A percentile compares a stretch with the other conserved stretches of the same genome.
phyloP scores from a whole-genome alignment of 768 basidiomycete species.

The Naganishia onofrii region DNA sequence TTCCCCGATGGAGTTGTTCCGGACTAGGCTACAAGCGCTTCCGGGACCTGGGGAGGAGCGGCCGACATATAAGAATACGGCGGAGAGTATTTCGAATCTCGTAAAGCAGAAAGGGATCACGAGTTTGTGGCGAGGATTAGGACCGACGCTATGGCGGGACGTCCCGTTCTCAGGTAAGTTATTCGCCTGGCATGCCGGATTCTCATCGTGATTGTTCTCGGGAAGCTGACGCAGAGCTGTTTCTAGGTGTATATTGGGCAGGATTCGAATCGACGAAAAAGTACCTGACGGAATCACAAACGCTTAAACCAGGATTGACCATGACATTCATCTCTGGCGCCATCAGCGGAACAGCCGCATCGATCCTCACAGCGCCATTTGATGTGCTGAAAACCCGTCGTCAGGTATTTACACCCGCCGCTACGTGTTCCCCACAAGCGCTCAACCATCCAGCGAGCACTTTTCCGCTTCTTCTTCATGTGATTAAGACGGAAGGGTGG shows the following conservation, averaged over 20 bases:
- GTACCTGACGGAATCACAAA: slow-evolving; percentile 59
- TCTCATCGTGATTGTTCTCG: neutral
- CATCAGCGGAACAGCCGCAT: slow-evolving; percentile 76
- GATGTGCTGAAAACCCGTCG: slow-evolving; percentile 94
- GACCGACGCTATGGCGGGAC: slow-evolving; percentile 91
- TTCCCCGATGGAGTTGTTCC: slow-evolving; percentile 51
- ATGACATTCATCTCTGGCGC: slow-evolving; percentile 87
- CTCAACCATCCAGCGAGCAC: slow-evolving; percentile 56
- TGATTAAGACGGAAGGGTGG: slow-evolving; percentile 74
- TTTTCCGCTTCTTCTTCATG: slow-evolving; percentile 65
- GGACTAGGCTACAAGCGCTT: slow-evolving; percentile 48
- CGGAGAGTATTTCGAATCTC: slow-evolving; percentile 58
- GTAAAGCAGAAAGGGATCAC: slow-evolving; percentile 65
- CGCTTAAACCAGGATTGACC: slow-evolving; percentile 56
- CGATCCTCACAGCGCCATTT: slow-evolving; percentile 87
- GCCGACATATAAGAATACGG: slow-evolving; percentile 48
- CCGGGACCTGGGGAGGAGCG: slow-evolving; percentile 41
- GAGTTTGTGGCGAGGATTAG: slow-evolving; percentile 85
- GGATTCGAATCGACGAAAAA: slow-evolving; percentile 83
- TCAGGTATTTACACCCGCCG: slow-evolving; percentile 61
- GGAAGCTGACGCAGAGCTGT: neutral
- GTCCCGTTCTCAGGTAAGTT: slow-evolving; percentile 84
- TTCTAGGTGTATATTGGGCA: slow-evolving; percentile 75
- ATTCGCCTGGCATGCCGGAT: neutral
- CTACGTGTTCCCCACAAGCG: slow-evolving; percentile 40